Base-by-base conservation (phyloP, 768 basidiomycete species). In the Trametes cinnabarina region DNA sequence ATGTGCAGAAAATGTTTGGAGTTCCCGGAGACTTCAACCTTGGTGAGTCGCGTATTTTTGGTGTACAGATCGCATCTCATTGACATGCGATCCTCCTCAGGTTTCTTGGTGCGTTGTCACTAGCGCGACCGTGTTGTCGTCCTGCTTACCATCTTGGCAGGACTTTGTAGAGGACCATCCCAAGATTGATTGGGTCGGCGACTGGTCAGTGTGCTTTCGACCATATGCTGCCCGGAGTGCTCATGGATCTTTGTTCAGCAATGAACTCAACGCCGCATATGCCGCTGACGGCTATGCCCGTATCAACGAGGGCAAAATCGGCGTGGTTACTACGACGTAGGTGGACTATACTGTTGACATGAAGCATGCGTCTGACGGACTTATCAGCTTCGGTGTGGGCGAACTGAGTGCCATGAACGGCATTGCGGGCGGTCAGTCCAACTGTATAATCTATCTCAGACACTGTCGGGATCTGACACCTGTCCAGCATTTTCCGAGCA, bases 251-350 rank as follows among this genome's bases (percentile, higher is more conserved):
- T 12, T 32, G 7, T 32, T 19, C 57, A 90, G 90, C 63, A 92
- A 92, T 59, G 89, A 94, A 68, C 77, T 94, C 46, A 92, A 94
- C 62, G 89, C 92, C 0, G 80, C 91, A 0, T 97, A 97, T 71
- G 94, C 94, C 15, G 92, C 92, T 0, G 94, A 95, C 67, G 94
- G 94, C 11, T 96, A 96, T 71, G 92, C 94, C 19, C 82, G 95
- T 56, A 85, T 94, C 51, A 95, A 93, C 63, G 83, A 86, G 48
- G 74, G 78, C 46, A 79, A 82, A 63, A 73, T 92, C 47, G 90
- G 90, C 48, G 90, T 85, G 8, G 72, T 94, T 4, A 72, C 82
- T 30, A 96, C 94, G 11, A 97, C 89, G 87, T 88, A 65, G n/a
- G 76, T 20, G 3, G 14, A 8, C 7, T 14, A 30, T 32, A n/a